Evolutionary conservation across 129 eudicot genomes (phyloP), one percentile per base, ranked within the genome.

Genomic region (Escallonia herrerae): DNA sequence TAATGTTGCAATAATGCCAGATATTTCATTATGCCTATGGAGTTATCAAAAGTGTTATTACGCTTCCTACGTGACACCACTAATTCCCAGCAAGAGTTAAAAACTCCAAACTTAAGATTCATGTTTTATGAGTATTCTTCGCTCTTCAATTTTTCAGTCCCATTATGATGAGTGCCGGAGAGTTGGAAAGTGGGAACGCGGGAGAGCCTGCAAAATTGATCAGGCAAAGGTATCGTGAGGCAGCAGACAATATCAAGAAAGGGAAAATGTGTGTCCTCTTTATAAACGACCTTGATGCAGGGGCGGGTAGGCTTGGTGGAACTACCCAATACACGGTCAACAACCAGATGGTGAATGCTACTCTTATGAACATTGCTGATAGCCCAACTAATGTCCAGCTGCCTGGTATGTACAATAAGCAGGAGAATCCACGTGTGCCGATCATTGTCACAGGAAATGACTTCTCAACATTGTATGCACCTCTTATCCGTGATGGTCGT

Each of bases 261-360:
- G 87, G 91, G 44, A 85, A 82, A 71, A 85, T 85, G 87, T 85
- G 91, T 41, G 82, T 54, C 4, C 77, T 85, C 38, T 85, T 85
- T 77, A 85, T 85, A 81, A 85, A 85, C 45, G 93, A 85, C 72
- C 93, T 85, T 10, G 93, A 85, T 62, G 93, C 87, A 4, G 93
- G 93, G 4, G 93, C 93, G 0, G 93, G 93, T 3, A 51, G 93
- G 57, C 59, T 86, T 48, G 93, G 86, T 3, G 87, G 83, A 43
- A 82, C 88, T 11, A 86, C 93, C 40, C 88, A 86, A 10, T 86
- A 86, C 77, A 82, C 93, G 0, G 93, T 86, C 14, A 85, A 85
- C 75, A 85, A 85, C 61, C 91, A 81, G 72, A 85, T 85, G 91
- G 91, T 85, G 22, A 81, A 85, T 56, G 91, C 87, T 7, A 86